Evolutionary conservation across 2,329 filamentous ascomycete species (phyloP).

Genomic region (Diaporthe capsici): DNA sequence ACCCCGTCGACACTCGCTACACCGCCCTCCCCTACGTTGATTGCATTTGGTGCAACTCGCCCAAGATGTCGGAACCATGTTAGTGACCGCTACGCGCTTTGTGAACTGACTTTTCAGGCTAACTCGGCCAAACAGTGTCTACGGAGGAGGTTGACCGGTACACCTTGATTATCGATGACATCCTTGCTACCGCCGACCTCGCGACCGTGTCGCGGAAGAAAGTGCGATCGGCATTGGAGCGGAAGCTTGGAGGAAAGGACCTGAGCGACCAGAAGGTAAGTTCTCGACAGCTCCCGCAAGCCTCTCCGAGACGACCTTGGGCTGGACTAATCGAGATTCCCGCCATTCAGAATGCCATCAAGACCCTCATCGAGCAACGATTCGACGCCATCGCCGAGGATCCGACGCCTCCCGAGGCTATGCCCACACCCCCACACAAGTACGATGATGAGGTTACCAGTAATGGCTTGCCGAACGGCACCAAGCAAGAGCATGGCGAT

Average conservation of each 20-base stretch:
- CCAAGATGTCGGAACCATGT: slow-evolving; percentile 37
- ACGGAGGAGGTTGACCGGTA: slow-evolving; percentile 65
- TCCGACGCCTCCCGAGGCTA: slow-evolving; percentile 61
- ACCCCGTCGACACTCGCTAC: slow-evolving; percentile 5
- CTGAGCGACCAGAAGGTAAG: slow-evolving; percentile 71
- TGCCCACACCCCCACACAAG: slow-evolving; percentile 59
- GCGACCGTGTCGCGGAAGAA: slow-evolving; percentile 75
- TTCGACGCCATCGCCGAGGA: slow-evolving; percentile 78
- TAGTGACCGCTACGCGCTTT: neutral
- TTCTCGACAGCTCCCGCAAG: neutral
- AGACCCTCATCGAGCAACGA: slow-evolving; percentile 78
- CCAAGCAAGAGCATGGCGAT: slow-evolving; percentile 44
- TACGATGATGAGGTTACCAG: slow-evolving; percentile 52
- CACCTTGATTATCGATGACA: slow-evolving; percentile 72
- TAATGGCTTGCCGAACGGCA: slow-evolving; percentile 50
- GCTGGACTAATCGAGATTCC: neutral
- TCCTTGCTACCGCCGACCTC: slow-evolving; percentile 70
- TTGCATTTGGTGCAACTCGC: slow-evolving; percentile 21
- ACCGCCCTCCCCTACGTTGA: slow-evolving; percentile 1
- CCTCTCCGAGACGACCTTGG: slow-evolving; percentile 25
- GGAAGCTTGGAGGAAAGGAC: slow-evolving; percentile 68
- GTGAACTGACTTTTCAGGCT: neutral
- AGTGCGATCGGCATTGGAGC: slow-evolving; percentile 70
- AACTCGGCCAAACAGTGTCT: slow-evolving; percentile 58
- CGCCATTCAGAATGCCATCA: slow-evolving; percentile 72